These are phyloP conservation scores for Luzula sylvatica DNA, from an alignment of 176 grass and related monocot genomes.

Conservation along the genomic window DNA sequence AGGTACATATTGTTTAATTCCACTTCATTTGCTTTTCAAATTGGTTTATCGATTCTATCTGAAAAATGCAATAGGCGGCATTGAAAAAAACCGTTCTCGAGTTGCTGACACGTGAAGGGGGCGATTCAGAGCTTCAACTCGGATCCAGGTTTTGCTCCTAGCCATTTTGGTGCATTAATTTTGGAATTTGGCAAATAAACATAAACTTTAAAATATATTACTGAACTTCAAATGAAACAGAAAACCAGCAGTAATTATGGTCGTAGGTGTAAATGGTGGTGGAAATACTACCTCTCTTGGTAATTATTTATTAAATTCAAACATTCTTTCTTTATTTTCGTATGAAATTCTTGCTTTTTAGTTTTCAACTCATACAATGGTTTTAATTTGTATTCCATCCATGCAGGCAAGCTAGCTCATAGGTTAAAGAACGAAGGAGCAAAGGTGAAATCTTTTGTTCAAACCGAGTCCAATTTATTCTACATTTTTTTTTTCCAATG, in stretches of 20 bases:
- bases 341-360: background rate
- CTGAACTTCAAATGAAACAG: slow-evolving; percentile 15
- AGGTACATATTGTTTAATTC: slow-evolving; percentile 28
- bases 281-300: slow-evolving; percentile 88
- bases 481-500: too few relatives aligned
- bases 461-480: too few relatives aligned
- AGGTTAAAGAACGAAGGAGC: slow-evolving; percentile 93
- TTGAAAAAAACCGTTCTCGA: slow-evolving; percentile 69
- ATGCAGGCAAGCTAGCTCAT: slow-evolving; percentile 87
- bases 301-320: slow-evolving; percentile 19
- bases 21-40: background rate
- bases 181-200: background rate
- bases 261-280: slow-evolving; percentile 94
- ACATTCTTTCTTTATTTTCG: background rate
- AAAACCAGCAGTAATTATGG: slow-evolving; percentile 78
- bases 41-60: background rate
- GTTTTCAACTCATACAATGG: background rate
- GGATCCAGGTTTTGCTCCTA: slow-evolving; percentile 58
- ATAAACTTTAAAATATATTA: background rate
- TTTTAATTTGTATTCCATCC: slow-evolving; percentile 17
- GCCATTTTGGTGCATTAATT: slow-evolving; percentile 3
- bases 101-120: slow-evolving; percentile 66
- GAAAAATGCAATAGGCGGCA: slow-evolving; percentile 35
- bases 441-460: slow-evolving; percentile 41
- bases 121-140: slow-evolving; percentile 77